Conservation (phyloP, 2,329 filamentous ascomycete genomes). For the Colletotrichum abscissum region DNA sequence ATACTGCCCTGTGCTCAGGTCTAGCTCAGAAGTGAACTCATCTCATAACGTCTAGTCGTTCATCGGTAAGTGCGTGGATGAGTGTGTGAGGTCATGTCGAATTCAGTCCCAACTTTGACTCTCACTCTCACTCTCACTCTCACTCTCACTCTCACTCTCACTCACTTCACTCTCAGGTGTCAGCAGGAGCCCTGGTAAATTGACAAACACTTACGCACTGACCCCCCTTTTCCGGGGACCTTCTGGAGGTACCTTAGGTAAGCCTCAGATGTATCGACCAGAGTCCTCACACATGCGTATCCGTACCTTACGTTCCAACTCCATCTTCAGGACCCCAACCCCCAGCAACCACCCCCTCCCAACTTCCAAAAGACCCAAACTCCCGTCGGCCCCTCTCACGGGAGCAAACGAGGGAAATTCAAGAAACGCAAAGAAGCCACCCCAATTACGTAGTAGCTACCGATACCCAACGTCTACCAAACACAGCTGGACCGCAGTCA, state of each 20-base stretch:
- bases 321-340: background rate
- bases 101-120: background rate
- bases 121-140: too few relatives aligned
- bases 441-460: background rate
- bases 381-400: slow-evolving; percentile 4
- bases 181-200: background rate
- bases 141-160: too few relatives aligned
- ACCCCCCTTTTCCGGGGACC: background rate
- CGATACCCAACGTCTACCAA: background rate
- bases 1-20: background rate
- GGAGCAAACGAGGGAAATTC: slow-evolving; percentile 22
- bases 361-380: background rate
- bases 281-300: background rate
- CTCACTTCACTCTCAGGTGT: background rate
- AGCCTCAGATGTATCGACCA: background rate
- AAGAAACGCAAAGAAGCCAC: slow-evolving; percentile 13
- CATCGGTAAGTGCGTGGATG: background rate
- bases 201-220: background rate
- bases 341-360: background rate
- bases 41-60: background rate
- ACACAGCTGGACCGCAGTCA: background rate
- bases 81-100: background rate
- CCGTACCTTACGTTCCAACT: too few relatives aligned
- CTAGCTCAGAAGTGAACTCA: background rate
- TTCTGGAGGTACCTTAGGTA: background rate